These are phyloP conservation scores for Aegilops bicornis DNA, from an alignment of 176 grass and related monocot genomes.

Conservation along the genomic window DNA sequence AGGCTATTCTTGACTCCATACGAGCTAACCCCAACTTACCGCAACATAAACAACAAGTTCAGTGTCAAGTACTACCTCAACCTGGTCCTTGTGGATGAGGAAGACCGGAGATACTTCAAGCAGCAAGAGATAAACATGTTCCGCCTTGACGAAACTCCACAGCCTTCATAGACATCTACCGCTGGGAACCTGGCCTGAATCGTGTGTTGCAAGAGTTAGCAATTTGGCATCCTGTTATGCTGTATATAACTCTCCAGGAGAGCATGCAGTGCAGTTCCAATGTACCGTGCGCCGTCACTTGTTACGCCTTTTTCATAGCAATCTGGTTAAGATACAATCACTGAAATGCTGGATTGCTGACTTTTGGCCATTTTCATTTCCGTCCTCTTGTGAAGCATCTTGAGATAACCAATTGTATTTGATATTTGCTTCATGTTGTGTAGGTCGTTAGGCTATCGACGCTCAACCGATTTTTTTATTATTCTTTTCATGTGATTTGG, in stretches of 20 bases:
- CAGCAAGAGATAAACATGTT: constrained; percentile 94
- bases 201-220: neutral
- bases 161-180: constrained; percentile 10
- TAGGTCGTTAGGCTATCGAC: neutral
- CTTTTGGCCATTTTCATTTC: neutral
- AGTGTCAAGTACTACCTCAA: constrained; percentile 97
- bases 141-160: constrained; percentile 39
- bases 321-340: neutral
- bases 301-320: neutral
- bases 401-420: neutral
- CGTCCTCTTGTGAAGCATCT: neutral
- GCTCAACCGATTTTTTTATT: neutral
- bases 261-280: neutral
- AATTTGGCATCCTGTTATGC: neutral
- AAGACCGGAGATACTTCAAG: constrained; percentile 97
- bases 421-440: constrained; percentile 13
- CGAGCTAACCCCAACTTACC: constrained; percentile 50
- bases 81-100: constrained; percentile 93
- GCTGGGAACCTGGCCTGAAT: neutral
- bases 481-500: neutral
- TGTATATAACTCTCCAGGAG: constrained; percentile 29
- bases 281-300: neutral
- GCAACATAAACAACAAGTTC: constrained; percentile 96
- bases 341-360: neutral
- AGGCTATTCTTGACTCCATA: constrained; percentile 78